A percentile compares a stretch with the other conserved stretches of the same genome.
Conservation (phyloP, 805 yeast species). For the Lipomyces yamadae region DNA sequence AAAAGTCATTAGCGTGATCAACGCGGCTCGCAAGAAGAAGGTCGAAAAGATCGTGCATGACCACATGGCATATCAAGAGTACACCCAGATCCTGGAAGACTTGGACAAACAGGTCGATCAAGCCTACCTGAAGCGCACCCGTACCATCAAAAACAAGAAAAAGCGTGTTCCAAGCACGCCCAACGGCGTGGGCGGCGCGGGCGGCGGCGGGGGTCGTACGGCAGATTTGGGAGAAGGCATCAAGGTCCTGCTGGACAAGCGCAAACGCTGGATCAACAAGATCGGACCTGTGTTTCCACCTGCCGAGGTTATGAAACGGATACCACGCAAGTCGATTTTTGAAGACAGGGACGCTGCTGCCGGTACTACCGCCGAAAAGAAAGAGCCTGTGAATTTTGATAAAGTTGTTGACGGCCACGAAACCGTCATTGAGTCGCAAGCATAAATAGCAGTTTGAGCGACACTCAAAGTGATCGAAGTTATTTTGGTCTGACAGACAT, state of each 20-base stretch:
- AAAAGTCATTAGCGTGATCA: slow-evolving; percentile 61
- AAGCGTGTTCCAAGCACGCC: slow-evolving; percentile 47
- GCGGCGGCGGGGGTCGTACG: slow-evolving; percentile 46
- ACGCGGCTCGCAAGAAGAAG: slow-evolving; percentile 67
- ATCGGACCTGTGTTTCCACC: slow-evolving; percentile 84
- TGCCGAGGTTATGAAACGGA: slow-evolving; percentile 71
- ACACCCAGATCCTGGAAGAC: slow-evolving; percentile 85
- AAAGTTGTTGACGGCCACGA: slow-evolving; percentile 10
- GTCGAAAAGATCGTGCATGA: slow-evolving; percentile 78
- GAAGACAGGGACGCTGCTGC: slow-evolving; percentile 40
- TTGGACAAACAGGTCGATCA: slow-evolving; percentile 96
- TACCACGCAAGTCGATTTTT: slow-evolving; percentile 69
- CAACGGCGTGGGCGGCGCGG: slow-evolving; percentile 29
- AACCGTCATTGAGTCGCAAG: slow-evolving; percentile 8
- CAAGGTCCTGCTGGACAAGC: slow-evolving; percentile 78
- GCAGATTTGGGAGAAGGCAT: slow-evolving; percentile 64
- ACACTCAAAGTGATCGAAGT: no score
- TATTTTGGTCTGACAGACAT: neutral
- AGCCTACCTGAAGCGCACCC: slow-evolving; percentile 80
- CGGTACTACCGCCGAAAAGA: neutral
- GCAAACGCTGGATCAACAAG: slow-evolving; percentile 83
- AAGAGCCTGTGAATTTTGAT: slow-evolving; percentile 5
- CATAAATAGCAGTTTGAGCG: neutral
- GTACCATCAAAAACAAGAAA: slow-evolving; percentile 71
- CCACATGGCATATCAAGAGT: slow-evolving; percentile 94